A percentile compares a stretch with the other conserved stretches of the same genome.
Conservation (phyloP, 2,329 filamentous ascomycete species). For the Escovopsis sp. region DNA sequence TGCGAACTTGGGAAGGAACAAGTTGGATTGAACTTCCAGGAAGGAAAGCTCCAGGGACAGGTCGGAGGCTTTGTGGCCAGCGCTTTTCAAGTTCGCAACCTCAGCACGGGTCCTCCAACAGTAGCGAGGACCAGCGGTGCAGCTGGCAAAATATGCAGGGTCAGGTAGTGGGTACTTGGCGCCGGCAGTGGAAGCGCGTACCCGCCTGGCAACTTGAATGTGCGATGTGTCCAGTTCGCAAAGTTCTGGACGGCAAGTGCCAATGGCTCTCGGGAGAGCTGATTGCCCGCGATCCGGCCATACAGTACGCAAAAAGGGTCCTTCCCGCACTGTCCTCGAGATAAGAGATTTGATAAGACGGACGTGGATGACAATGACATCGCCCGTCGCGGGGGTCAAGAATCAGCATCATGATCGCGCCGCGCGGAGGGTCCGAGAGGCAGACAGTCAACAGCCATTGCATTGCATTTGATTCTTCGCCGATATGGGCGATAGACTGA, state of each 20-base stretch:
- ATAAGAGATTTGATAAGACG: background rate
- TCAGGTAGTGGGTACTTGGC: too few species aligned
- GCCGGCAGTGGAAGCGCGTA: background rate
- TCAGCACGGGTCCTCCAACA: slow-evolving; percentile 1
- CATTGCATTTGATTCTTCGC: background rate
- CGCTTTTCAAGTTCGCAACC: too few species aligned
- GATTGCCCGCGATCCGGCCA: slow-evolving; percentile 14
- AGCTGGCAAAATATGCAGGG: background rate
- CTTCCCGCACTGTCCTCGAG: too few species aligned
- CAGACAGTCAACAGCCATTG: background rate
- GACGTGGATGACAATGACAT: background rate
- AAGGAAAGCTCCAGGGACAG: background rate
- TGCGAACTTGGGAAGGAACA: too few species aligned
- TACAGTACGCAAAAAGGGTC: background rate
- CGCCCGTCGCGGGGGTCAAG: background rate
- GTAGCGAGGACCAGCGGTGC: slow-evolving; percentile 2
- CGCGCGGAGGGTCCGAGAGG: too few species aligned
- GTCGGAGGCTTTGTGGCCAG: background rate
- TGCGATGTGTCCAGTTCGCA: slow-evolving; percentile 23
- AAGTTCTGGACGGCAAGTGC: too few species aligned
- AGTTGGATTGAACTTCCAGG: too few species aligned
- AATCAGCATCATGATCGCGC: too few species aligned
- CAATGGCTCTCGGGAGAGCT: slow-evolving; percentile 12
- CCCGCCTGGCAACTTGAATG: background rate
- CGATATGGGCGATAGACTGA: slow-evolving; percentile 59